Conservation (phyloP, 2,329 filamentous ascomycete genomes). For the Rhynchosporium graminicola region DNA sequence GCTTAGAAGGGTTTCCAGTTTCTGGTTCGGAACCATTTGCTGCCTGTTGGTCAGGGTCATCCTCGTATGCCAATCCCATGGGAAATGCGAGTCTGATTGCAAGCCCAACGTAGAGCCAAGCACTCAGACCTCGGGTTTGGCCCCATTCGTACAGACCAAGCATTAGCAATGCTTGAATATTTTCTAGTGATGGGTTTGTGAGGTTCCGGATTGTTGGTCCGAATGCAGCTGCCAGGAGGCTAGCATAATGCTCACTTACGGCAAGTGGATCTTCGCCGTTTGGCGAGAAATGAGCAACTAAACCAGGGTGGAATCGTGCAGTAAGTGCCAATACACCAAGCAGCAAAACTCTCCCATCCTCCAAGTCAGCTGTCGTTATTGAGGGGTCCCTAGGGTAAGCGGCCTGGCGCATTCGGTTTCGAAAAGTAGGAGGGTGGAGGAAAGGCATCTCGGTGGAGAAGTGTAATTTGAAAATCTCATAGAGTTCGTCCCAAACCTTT, state of each 20-base stretch:
- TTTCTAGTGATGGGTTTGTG: constrained; percentile 57
- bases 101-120: constrained; percentile 67
- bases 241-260: constrained; percentile 66
- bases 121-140: constrained; percentile 59
- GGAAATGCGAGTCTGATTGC: constrained; percentile 61
- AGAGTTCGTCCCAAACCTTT: constrained; percentile 67
- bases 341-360: constrained; percentile 58
- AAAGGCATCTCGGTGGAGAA: constrained; percentile 74
- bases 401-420: constrained; percentile 50
- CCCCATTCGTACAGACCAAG: constrained; percentile 72
- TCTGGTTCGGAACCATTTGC: background rate
- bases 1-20: constrained; percentile 28
- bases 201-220: constrained; percentile 51
- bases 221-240: constrained; percentile 55
- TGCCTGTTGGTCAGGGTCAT: constrained; percentile 41
- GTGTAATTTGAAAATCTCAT: constrained; percentile 69
- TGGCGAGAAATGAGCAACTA: constrained; percentile 52
- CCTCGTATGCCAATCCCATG: constrained; percentile 60
- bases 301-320: constrained; percentile 63
- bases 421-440: constrained; percentile 65
- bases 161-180: constrained; percentile 70
- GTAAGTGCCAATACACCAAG: constrained; percentile 69
- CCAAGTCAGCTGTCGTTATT: constrained; percentile 31
- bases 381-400: constrained; percentile 41
- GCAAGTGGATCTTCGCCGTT: constrained; percentile 49